Conservation (phyloP, 345 rosid genomes). For the Reutealis trisperma region DNA sequence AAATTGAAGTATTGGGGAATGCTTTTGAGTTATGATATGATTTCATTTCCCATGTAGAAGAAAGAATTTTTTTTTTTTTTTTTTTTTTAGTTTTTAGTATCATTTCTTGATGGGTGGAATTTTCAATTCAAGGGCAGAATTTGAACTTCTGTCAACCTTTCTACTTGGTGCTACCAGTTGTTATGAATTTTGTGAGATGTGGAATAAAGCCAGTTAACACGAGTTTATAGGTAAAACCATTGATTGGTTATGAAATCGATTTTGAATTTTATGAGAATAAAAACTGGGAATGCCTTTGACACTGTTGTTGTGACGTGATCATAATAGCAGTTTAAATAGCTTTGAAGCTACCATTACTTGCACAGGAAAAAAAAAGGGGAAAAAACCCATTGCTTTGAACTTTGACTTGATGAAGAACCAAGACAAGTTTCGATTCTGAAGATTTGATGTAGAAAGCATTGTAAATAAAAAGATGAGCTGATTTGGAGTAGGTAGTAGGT, state of each 20-base stretch:
- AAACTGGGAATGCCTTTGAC: neutral
- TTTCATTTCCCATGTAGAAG: neutral
- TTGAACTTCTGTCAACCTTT: neutral
- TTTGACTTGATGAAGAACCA: neutral
- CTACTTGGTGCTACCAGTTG: neutral
- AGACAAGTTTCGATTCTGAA: neutral
- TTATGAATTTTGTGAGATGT: neutral
- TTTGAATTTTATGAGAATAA: no score
- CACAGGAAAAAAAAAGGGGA: no score
- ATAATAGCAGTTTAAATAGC: neutral
- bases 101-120: neutral
- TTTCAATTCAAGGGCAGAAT: neutral
- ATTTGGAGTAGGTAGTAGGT: neutral
- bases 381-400: no score
- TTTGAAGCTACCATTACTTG: neutral
- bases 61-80: neutral
- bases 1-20: neutral
- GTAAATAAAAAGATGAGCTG: neutral
- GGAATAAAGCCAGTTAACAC: neutral
- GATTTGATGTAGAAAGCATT: neutral
- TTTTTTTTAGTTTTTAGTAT: neutral
- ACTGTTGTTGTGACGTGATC: no score
- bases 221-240: neutral
- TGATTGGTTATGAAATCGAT: neutral
- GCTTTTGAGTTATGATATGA: neutral